Percentiles rank a stretch among this genome's conserved stretches.
Conservation (phyloP, 2,329 filamentous ascomycete species). For the Setomelanomma holmii region DNA sequence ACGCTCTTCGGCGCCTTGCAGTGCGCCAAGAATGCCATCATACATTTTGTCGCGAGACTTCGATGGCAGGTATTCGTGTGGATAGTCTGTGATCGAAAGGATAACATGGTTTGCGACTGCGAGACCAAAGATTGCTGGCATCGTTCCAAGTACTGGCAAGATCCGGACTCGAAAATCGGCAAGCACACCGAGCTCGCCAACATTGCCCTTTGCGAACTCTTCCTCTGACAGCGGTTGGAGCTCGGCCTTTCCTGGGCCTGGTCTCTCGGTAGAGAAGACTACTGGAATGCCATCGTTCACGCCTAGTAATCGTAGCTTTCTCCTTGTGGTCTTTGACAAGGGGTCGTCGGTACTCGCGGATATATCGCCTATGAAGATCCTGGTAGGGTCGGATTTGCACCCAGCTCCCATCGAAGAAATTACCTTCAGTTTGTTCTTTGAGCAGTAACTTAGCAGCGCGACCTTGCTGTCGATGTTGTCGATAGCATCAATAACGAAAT, state of each 20-base stretch:
- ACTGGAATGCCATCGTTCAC: slow-evolving; percentile 86
- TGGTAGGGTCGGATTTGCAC: slow-evolving; percentile 86
- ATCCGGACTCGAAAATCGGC: slow-evolving; percentile 96
- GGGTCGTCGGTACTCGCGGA: slow-evolving; percentile 86
- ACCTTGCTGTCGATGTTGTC: slow-evolving; percentile 99
- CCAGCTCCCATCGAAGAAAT: slow-evolving; percentile 97
- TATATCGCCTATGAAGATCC: slow-evolving; percentile 90
- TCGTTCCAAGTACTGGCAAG: slow-evolving; percentile 90
- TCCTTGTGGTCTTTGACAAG: slow-evolving; percentile 82
- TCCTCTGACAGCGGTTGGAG: slow-evolving; percentile 86
- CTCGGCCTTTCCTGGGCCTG: slow-evolving; percentile 88
- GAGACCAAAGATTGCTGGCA: slow-evolving; percentile 96
- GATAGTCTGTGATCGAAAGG: slow-evolving; percentile 80
- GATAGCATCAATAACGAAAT: slow-evolving; percentile 95
- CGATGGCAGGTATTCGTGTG: slow-evolving; percentile 79
- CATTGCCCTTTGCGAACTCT: slow-evolving; percentile 83
- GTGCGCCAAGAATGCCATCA: slow-evolving; percentile 75
- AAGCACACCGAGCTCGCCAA: slow-evolving; percentile 85
- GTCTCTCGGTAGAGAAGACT: slow-evolving; percentile 90
- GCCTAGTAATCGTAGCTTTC: slow-evolving; percentile 77
- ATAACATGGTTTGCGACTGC: slow-evolving; percentile 93
- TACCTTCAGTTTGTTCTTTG: slow-evolving; percentile 77
- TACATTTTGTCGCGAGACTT: slow-evolving; percentile 93
- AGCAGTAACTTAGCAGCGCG: slow-evolving; percentile 84
- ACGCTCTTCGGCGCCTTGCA: slow-evolving; percentile 83